Base-by-base conservation (phyloP, 139 green algal species). In the Chlorella vulgaris region DNA sequence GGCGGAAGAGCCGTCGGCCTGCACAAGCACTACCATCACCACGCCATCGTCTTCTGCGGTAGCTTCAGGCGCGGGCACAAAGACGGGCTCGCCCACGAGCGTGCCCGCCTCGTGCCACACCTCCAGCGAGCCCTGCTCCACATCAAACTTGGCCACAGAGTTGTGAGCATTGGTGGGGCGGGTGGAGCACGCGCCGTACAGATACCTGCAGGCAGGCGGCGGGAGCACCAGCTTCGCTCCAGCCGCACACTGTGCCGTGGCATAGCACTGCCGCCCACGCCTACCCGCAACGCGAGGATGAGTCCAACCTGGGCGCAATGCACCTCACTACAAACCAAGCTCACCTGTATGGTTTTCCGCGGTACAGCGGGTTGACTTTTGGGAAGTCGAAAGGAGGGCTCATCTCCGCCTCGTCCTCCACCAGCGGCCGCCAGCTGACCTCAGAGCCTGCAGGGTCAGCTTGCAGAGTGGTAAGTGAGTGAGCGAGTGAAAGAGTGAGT, bases 11-110 rank as follows among this genome's bases (percentile, higher is more conserved):
- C 93, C 93, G 19, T 92, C 85, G 2, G 77, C 63, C 5, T 80
- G 76, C 28, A 85, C 82, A 24, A 91, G 60, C 8, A 88, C 36
- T 0, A 73, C 74, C 67, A 97, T 28, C 53, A 97, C 77, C 63
- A 94, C 89, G 0, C 93, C 93, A 31, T 96, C 93, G 58, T 97
- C 93, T 83, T 97, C 93, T 15, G 50, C 82, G 36, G 74, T 6
- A 15, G 60, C 80, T 2, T 74, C 78, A 13, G 92, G 91, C 0
- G 78, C 65, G 0, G 91, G 80, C 31, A 97, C 83, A 81, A 97
- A 96, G 10, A 80, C 19, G 2, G 91, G 87, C 78, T 97, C 93
- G 2, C 85, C 91, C 84, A 79, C 79, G 19, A 88, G 51, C 19
- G 19, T 62, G 26, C 93, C 93, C 2, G 88, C 67, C 78, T 91